Evolutionary conservation across 495 filamentous ascomycete genomes (phyloP).

Genomic region (Terfezia boudieri): DNA sequence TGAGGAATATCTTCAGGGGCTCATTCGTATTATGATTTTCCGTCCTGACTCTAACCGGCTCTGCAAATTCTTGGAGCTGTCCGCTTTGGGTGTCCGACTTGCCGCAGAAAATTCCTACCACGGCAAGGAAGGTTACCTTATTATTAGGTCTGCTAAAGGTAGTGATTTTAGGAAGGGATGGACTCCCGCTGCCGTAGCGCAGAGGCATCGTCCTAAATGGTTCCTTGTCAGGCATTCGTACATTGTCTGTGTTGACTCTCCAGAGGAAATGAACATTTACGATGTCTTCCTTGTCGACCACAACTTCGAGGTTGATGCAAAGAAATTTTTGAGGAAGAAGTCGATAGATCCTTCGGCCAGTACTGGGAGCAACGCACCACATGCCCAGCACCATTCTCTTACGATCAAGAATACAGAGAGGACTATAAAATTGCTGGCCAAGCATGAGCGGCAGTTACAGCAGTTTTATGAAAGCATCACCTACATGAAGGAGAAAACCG

Average conservation of each 20-base stretch:
- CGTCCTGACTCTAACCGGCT: slow-evolving; percentile 84
- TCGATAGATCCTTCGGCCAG: slow-evolving; percentile 27
- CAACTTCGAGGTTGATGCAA: slow-evolving; percentile 54
- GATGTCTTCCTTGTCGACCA: slow-evolving; percentile 91
- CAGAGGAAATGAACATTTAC: slow-evolving; percentile 96
- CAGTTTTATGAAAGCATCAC: slow-evolving; percentile 86
- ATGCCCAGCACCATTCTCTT: slow-evolving; percentile 62
- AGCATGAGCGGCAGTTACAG: slow-evolving; percentile 66
- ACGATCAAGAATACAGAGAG: slow-evolving; percentile 70
- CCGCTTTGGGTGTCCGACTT: slow-evolving; percentile 80
- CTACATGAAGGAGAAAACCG: slow-evolving; percentile 57
- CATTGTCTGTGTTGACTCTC: slow-evolving; percentile 90
- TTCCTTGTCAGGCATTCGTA: slow-evolving; percentile 96
- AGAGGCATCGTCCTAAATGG: slow-evolving; percentile 79
- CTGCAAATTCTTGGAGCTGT: slow-evolving; percentile 89
- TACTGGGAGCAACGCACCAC: slow-evolving; percentile 24
- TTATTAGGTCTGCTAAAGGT: slow-evolving; percentile 77
- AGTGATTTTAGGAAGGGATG: slow-evolving; percentile 69
- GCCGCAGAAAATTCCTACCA: slow-evolving; percentile 93
- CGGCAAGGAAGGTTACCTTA: slow-evolving; percentile 85
- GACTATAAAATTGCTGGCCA: slow-evolving; percentile 72
- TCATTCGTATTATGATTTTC: slow-evolving; percentile 90
- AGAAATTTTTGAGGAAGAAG: slow-evolving; percentile 27
- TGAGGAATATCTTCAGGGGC: slow-evolving; percentile 77
- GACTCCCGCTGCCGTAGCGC: slow-evolving; percentile 49